A percentile compares a stretch with the other conserved stretches of the same genome.
Evolutionary conservation across 1,139 yeast species (phyloP).

Genomic region (Geotrichum carabidarum): DNA sequence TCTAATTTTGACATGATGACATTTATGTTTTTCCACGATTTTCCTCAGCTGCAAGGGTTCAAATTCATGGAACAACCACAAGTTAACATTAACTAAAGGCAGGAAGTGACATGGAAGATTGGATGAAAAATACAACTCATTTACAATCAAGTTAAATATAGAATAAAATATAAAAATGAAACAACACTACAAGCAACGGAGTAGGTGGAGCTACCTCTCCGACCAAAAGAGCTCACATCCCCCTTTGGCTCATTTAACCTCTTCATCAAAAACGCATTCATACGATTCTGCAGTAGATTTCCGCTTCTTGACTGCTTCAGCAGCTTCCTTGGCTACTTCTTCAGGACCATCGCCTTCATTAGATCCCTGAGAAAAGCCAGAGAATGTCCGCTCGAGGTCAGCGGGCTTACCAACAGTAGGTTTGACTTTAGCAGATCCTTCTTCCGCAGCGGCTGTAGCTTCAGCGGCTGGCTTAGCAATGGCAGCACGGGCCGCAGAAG

Average conservation of each 20-base stretch:
- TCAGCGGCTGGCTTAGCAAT: constrained; percentile 1
- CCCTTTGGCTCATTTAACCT: neutral
- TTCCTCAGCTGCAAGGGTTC: no score
- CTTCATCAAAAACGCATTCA: constrained; percentile 9
- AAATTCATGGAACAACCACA: no score
- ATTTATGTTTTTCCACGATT: no score
- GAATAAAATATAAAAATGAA: neutral
- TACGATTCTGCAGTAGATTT: constrained; percentile 3
- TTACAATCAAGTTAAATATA: neutral
- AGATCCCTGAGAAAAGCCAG: constrained; percentile 21
- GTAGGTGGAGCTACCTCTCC: no score
- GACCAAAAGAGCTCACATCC: no score
- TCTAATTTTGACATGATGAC: no score
- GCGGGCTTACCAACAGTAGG: neutral
- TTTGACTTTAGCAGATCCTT: constrained; percentile 6
- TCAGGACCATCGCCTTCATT: constrained; percentile 11
- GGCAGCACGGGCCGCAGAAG: constrained; percentile 16
- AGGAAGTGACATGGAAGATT: no score
- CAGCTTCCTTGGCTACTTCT: neutral
- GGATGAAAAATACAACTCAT: no score
- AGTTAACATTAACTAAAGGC: no score
- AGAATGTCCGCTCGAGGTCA: constrained; percentile 16
- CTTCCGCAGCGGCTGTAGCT: constrained; percentile 5
- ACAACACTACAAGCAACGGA: neutral
- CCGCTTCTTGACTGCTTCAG: neutral